Base-by-base conservation (phyloP, 2,329 filamentous ascomycete species). In the Diplodia scrobiculata region DNA sequence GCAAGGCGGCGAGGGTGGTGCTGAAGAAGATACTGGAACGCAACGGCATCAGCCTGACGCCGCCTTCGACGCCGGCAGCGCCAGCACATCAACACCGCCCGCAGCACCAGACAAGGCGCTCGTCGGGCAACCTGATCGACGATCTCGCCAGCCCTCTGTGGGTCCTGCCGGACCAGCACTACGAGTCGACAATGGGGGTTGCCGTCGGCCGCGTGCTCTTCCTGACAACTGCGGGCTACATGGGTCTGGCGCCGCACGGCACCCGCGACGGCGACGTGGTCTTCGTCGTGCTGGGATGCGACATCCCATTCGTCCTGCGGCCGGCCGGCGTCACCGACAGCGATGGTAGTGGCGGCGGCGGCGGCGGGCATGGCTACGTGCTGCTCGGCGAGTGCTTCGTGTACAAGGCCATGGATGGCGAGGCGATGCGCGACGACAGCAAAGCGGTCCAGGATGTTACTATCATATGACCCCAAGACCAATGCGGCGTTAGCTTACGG, bases 331-430 rank as follows among this genome's bases (percentile, higher is more conserved):
- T 25, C 25, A 11, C 10, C 45, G 32, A 21, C 48, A 36, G 13
- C 10, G 17, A 45, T 45, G 5, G 36, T 14, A 36, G 38, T 36
- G 17, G 41, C 29, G 41, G 11, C 58, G 25, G 34, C 32, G 63
- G 51, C 14, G 50, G 25, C 25, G 3, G 25, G 25, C 25, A 25
- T 25, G 25, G 47, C 51, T 67, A 53, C 34, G 51, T 41, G 38
- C 47, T 67, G 11, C 25, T 65, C 13, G 66, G 66, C 17, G 66
- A 67, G 36, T 67, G 66, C 60, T 66, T 52, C 63, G 62, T 65
- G 38, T 38, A 67, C 51, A 55, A 64, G 45, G 27, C 51, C 55
- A 67, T 67, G 66, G 63, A 62, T n/a, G 63, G 54, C 21, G 53
- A 66, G 51, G 53, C 54, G n/a, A 65, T 62, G 45, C 34, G 55